These are phyloP conservation scores for Solanum arcanum DNA, from an alignment of 257 asterid species.

Conservation along the genomic window DNA sequence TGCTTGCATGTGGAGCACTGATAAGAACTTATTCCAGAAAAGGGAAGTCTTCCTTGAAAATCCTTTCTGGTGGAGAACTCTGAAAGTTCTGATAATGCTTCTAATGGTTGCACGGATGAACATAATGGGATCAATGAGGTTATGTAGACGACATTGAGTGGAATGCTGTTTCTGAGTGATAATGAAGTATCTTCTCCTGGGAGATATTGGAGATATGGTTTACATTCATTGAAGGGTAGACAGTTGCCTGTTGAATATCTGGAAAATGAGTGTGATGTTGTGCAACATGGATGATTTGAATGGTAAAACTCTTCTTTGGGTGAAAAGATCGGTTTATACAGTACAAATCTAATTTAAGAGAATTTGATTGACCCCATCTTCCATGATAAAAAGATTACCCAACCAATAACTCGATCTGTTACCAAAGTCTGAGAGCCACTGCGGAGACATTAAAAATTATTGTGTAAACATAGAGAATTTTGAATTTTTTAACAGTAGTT, in stretches of 20 bases:
- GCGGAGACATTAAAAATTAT: background rate
- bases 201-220: conserved; percentile 9
- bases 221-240: conserved; percentile 23
- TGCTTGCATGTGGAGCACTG: no score
- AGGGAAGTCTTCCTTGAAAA: conserved; percentile 11
- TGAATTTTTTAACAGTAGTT: background rate
- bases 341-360: background rate
- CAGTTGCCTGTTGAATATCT: conserved; percentile 49
- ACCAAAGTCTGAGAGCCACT: background rate
- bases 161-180: conserved; percentile 29
- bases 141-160: conserved; percentile 8
- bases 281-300: conserved; percentile 57
- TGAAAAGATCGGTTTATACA: background rate
- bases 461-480: background rate
- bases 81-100: conserved; percentile 3
- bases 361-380: background rate
- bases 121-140: conserved; percentile 4
- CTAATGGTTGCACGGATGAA: conserved; percentile 15
- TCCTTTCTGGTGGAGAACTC: conserved; percentile 12
- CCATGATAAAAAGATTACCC: background rate
- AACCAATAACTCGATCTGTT: background rate
- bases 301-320: conserved; percentile 21
- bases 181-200: conserved; percentile 4
- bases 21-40: conserved; percentile 14
- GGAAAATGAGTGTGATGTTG: conserved; percentile 56